Evolutionary conservation across 2,329 filamentous ascomycete genomes (phyloP).

Genomic region (Parafenestella ontariensis): DNA sequence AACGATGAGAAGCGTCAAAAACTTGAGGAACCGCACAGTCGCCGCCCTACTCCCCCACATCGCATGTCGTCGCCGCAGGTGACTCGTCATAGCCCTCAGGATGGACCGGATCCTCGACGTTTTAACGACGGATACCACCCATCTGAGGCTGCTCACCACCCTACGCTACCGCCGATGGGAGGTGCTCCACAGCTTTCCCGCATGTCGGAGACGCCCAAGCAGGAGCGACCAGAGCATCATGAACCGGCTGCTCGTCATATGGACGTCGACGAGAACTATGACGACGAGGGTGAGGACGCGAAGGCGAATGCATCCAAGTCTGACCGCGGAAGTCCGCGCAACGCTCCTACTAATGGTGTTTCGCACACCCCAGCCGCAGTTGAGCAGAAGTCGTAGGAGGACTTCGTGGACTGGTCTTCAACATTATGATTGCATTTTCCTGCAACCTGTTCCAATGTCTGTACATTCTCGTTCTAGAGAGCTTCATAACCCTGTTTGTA

Average conservation of each 20-base stretch:
- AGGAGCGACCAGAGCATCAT: conserved; percentile 58
- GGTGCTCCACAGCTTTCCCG: conserved; percentile 59
- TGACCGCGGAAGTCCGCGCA: conserved; percentile 55
- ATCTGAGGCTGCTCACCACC: conserved; percentile 90
- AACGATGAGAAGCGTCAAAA: conserved; percentile 88
- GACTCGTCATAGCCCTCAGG: conserved; percentile 77
- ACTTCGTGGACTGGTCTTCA: conserved; percentile 2
- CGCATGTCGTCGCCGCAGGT: conserved; percentile 62
- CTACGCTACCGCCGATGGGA: conserved; percentile 63
- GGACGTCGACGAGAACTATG: conserved; percentile 97
- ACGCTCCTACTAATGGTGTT: conserved; percentile 42
- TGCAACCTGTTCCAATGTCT: neutral
- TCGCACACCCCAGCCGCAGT: conserved; percentile 43
- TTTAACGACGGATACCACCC: conserved; percentile 84
- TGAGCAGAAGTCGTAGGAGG: conserved; percentile 44
- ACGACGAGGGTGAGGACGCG: conserved; percentile 90
- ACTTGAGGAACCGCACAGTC: conserved; percentile 82
- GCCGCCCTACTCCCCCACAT: conserved; percentile 62
- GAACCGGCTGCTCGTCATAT: conserved; percentile 94
- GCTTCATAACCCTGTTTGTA: neutral
- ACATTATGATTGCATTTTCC: neutral
- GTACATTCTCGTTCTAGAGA: neutral
- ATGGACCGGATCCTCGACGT: conserved; percentile 66
- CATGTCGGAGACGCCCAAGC: conserved; percentile 52
- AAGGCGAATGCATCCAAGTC: conserved; percentile 57